These are phyloP conservation scores for Anethum foeniculum DNA, from an alignment of 140 eudicot genomes.

Conservation along the genomic window DNA sequence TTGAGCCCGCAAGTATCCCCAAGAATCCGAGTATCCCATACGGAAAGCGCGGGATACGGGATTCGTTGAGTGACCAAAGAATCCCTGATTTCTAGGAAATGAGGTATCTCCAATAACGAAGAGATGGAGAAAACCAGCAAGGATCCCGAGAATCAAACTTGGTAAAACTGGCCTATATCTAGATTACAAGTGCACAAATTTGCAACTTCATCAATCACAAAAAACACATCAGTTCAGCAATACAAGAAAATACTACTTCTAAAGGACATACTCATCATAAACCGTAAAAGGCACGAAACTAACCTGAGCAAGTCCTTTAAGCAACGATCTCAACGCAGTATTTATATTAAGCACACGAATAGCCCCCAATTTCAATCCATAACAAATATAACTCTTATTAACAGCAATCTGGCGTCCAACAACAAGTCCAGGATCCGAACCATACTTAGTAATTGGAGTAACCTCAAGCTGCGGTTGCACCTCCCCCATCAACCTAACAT, in stretches of 20 bases:
- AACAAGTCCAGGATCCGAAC: conserved; percentile 87
- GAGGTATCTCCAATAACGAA: not conserved
- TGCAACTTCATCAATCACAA: not conserved
- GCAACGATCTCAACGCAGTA: conserved; percentile 86
- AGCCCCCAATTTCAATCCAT: conserved; percentile 85
- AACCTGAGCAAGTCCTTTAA: conserved; percentile 93
- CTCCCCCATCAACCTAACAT: conserved; percentile 72
- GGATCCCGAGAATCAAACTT: not conserved
- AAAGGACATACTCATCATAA: not conserved
- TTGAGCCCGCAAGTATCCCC: too few species aligned
- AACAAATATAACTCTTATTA: conserved; percentile 83
- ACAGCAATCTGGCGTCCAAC: conserved; percentile 96
- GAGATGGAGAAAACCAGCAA: not conserved
- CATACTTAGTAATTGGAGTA: conserved; percentile 89
- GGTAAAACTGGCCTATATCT: not conserved
- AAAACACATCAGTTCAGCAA: not conserved
- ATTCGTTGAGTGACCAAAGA: too few species aligned
- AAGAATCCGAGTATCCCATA: too few species aligned
- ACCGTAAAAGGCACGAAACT: not conserved
- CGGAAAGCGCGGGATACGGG: too few species aligned
- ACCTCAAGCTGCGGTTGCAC: conserved; percentile 97
- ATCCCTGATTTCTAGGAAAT: too few species aligned
- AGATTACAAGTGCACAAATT: not conserved
- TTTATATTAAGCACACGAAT: conserved; percentile 85
- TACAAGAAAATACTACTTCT: not conserved